Evolutionary conservation across 2,329 filamentous ascomycete genomes (phyloP), one percentile per base, ranked within the genome.

Genomic region (Monosporascus sp.): DNA sequence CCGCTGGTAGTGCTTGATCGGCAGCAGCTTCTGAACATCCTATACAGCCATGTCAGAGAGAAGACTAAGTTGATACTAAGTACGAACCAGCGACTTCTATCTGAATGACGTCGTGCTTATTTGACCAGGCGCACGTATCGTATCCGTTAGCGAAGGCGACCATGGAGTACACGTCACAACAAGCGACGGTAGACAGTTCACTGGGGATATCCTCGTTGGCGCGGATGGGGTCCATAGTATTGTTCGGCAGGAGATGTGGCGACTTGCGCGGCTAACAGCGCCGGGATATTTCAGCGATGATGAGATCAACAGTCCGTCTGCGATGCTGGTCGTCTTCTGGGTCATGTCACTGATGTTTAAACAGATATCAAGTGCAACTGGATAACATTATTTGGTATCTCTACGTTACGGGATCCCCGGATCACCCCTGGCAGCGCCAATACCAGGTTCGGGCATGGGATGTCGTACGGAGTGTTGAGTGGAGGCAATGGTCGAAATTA

Each of bases 41-140:
- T 66, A 2, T 60, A 63, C 45, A 48, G 54, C 20, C 46, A 53
- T 22, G 41, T 61, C 25, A 39, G 27, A 27, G 50, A 64, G 35
- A 67, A 65, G 46, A 56, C 59, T 2, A 69, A 66, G 9, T 54
- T 70, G 7, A 44, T 61, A 17, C 62, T 60, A 1, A 60, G 58
- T 17, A 57, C 60, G 25, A 47, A 49, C 57, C 9, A 58, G 54
- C 6, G 58, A 70, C 25, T 50, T 52, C 7, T 57, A 52, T n/a
- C 17, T 46, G n/a, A 44, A 56, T 2, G 50, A 39, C 22, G 8
- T 11, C 20, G 17, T 38, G 36, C 49, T 50, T 27, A 61, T 22
- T 54, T 52, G 3, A 60, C 60, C 58, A 49, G n/a, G 61, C 55
- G n/a, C 54, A 24, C 31, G 61, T 41, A 11, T 58, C 41, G 17